Evolutionary conservation across 495 filamentous ascomycete species (phyloP).

Genomic region (Cairneyella variabilis): DNA sequence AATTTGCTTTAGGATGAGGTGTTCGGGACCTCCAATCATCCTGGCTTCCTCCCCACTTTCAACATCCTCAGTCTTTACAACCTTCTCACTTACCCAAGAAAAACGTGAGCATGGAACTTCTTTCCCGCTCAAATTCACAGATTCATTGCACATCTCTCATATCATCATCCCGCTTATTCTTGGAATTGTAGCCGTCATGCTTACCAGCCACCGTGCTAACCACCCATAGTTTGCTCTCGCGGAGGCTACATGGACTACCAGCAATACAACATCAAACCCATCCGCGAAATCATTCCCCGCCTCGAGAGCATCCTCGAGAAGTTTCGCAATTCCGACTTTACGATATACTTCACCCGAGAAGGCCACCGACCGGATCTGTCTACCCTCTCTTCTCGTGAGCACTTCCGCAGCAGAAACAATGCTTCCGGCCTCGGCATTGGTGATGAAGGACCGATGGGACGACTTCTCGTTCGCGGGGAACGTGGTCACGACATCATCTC

Average conservation of each 20-base stretch:
- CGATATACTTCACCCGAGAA: slow-evolving; percentile 66
- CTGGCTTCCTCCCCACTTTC: no score
- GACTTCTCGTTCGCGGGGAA: slow-evolving; percentile 62
- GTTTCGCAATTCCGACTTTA: slow-evolving; percentile 55
- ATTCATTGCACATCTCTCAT: background rate
- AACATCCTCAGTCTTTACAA: background rate
- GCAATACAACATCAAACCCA: slow-evolving; percentile 52
- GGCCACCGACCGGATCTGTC: slow-evolving; percentile 62
- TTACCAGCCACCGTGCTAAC: no score
- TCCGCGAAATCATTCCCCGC: slow-evolving; percentile 52
- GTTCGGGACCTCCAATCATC: no score
- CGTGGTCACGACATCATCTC: slow-evolving; percentile 58
- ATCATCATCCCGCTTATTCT: no score
- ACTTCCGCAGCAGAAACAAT: slow-evolving; percentile 51
- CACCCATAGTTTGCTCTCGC: slow-evolving; percentile 46
- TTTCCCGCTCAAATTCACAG: slow-evolving; percentile 5
- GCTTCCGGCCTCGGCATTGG: slow-evolving; percentile 51
- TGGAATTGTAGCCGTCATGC: no score
- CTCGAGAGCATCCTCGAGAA: slow-evolving; percentile 48
- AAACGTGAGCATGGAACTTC: background rate
- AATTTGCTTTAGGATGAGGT: no score
- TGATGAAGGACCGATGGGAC: slow-evolving; percentile 56
- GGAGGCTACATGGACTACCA: slow-evolving; percentile 58
- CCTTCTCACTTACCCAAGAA: background rate
- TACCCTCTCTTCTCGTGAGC: slow-evolving; percentile 53